These are phyloP conservation scores for Wickerhamomyces bisporus DNA, from an alignment of 805 yeast genomes.

Conservation along the genomic window DNA sequence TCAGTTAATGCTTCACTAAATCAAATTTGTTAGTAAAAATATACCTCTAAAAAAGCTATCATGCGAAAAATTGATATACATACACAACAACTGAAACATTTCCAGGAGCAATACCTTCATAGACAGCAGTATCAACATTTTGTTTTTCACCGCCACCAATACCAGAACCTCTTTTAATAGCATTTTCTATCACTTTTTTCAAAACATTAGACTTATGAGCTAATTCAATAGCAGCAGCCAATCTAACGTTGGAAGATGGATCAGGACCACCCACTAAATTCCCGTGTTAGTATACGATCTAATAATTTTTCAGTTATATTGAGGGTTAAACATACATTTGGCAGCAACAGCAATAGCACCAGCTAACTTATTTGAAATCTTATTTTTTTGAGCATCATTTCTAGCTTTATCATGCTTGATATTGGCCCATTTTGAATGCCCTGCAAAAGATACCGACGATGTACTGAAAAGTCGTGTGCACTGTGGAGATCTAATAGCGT, in stretches of 20 bases:
- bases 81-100: constrained; percentile 84
- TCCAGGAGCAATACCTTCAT: constrained; percentile 91
- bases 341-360: constrained; percentile 72
- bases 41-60: too few relatives aligned
- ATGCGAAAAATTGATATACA: too few relatives aligned
- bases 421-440: constrained; percentile 95
- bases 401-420: constrained; percentile 93
- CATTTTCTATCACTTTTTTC: constrained; percentile 81
- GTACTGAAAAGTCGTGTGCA: constrained; percentile 1
- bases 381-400: constrained; percentile 76
- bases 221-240: constrained; percentile 68
- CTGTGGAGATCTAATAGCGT: not conserved
- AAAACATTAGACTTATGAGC: constrained; percentile 75
- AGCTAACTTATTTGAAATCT: constrained; percentile 65
- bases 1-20: constrained; percentile 87
- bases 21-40: too few relatives aligned
- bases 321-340: too few relatives aligned
- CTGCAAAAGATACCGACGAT: constrained; percentile 29
- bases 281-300: too few relatives aligned
- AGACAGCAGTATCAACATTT: constrained; percentile 51
- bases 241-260: constrained; percentile 48
- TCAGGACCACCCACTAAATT: constrained; percentile 74
- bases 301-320: too few relatives aligned
- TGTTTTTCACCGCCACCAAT: constrained; percentile 42
- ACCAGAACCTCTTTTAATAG: constrained; percentile 81